phyloP scores from a whole-genome alignment of 495 filamentous ascomycete genomes.

The Usnea hakonensis region DNA sequence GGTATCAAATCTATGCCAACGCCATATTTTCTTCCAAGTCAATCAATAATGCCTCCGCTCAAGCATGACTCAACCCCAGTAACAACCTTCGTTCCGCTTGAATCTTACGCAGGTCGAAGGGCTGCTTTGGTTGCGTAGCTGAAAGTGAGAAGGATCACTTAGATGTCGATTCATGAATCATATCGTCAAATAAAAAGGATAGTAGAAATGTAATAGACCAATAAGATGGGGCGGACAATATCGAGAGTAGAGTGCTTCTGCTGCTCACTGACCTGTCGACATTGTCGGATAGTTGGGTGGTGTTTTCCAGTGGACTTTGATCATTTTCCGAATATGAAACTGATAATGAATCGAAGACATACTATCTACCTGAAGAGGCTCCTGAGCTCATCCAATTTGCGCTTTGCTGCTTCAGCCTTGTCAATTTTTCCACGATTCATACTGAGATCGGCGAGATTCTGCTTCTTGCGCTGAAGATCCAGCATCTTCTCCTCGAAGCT shows the following conservation, averaged over 20 bases:
- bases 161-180: not conserved
- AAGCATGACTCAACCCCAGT: not conserved
- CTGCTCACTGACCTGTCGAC: not conserved
- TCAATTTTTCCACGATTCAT: conserved; percentile 65
- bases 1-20: conserved; percentile 5
- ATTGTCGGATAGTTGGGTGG: not conserved
- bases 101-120: not conserved
- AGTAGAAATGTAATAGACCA: not conserved
- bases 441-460: conserved; percentile 74
- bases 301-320: not conserved
- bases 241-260: not conserved
- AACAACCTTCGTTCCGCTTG: not conserved
- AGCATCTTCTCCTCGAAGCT: conserved; percentile 96
- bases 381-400: conserved; percentile 70
- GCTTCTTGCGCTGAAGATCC: conserved; percentile 81
- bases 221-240: not conserved
- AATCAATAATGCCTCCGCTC: not conserved
- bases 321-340: not conserved
- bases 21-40: not conserved
- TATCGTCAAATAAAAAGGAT: not conserved
- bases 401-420: conserved; percentile 65
- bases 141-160: not conserved
- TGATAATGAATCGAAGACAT: not conserved
- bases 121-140: not conserved
- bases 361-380: conserved; percentile 63